Base-by-base conservation (phyloP, 164 flowering plant species). In the Magnolia sinica region DNA sequence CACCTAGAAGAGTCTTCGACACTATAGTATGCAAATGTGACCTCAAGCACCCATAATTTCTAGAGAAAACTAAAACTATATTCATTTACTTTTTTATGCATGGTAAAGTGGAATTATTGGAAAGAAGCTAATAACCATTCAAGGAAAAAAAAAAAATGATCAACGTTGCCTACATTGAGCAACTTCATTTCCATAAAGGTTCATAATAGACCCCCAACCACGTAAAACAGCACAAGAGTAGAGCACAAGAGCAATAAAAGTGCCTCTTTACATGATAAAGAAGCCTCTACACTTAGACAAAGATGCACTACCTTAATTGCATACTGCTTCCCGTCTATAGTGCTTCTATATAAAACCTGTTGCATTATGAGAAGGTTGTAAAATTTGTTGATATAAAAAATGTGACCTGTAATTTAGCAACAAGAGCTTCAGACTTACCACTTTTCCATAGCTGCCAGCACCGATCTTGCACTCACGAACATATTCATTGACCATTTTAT, bases 371-470 rank as follows among this genome's bases (percentile, higher is more conserved):
- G 19, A 29, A 23, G 29, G 19, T 31, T 45, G 52, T 27, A 13
- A 29, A 24, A n/a, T 19, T 73, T 58, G 20, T 73, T 61, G 20
- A 2, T 73, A 9, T 61, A 49, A 73, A 59, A 29, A 7, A 18
- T 22, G 37, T 59, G 13, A 24, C 59, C 24, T 7, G 23, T 19
- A 45, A 49, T 72, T 52, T 51, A 51, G 23, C 50, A 1, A 6
- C 50, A 63, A 51, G 13, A 22, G 45, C 61, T 19, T 49, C 50
- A 77, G 8, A 7, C 45, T 86, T 81, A 96, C 99, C 94, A 96
- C 98, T 96, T 96, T 96, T 1, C 97, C 98, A 76, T 94, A 96
- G 86, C 97, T 94, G 50, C 99, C 99, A 81, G 94, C 76, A 68
- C 97, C 98, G 79, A 96, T 92, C 83, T 87, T 96, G 66, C 72